Evolutionary conservation across 2,329 filamentous ascomycete species (phyloP).

Genomic region (Stenocarpella maydis): DNA sequence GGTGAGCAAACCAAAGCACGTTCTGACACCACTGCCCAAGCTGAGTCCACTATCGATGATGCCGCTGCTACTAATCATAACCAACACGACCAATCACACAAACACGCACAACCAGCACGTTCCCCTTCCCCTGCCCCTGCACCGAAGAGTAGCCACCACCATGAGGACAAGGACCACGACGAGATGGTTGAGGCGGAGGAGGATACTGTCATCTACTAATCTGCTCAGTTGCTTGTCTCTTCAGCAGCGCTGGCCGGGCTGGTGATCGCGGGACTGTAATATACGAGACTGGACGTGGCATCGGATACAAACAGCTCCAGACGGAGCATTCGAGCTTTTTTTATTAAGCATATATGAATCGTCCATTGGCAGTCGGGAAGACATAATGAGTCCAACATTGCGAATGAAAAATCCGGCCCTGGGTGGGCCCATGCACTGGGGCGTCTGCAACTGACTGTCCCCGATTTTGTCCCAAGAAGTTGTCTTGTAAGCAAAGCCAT

Average conservation of each 20-base stretch:
- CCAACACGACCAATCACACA: conserved; percentile 4
- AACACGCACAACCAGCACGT: conserved; percentile 24
- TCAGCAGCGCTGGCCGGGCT: not conserved
- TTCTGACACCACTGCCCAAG: conserved; percentile 46
- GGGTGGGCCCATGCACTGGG: not conserved
- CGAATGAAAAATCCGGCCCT: not conserved
- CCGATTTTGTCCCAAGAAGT: not conserved
- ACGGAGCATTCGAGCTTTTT: not conserved
- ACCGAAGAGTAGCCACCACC: conserved; percentile 43
- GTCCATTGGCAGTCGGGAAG: not conserved
- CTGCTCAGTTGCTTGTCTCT: not conserved
- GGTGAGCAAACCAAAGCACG: conserved; percentile 54
- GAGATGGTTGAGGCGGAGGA: conserved; percentile 86
- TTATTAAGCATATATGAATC: not conserved
- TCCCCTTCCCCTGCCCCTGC: conserved; percentile 37
- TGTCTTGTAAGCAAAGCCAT: not conserved
- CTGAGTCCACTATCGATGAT: conserved; percentile 46
- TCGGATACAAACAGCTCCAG: not conserved
- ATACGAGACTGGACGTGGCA: not conserved
- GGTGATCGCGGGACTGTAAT: not conserved
- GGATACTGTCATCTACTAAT: conserved; percentile 89
- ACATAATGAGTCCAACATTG: too few species aligned
- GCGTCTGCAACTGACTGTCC: not conserved
- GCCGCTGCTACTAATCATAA: conserved; percentile 40
- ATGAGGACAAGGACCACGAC: conserved; percentile 57